A percentile compares a stretch with the other conserved stretches of the same genome.
Conservation (phyloP, 805 yeast species). For the Kodamaea laetipori region DNA sequence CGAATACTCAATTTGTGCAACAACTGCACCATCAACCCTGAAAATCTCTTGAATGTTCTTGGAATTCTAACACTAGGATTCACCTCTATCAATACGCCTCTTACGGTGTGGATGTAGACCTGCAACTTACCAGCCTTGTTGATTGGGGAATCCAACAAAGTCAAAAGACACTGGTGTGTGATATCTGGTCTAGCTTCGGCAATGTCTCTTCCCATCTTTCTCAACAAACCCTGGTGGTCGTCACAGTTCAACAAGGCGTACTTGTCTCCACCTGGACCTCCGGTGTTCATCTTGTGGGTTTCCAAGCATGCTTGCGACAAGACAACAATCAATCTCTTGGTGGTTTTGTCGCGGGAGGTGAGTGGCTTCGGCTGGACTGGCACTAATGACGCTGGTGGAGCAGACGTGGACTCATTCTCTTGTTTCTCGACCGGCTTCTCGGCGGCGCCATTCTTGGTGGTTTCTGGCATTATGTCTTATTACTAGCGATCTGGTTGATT, state of each 20-base stretch:
- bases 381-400: slow-evolving; percentile 65
- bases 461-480: slow-evolving; percentile 9
- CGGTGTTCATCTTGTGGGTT: slow-evolving; percentile 84
- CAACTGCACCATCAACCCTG: slow-evolving; percentile 96
- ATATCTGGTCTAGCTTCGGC: slow-evolving; percentile 99
- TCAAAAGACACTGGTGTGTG: slow-evolving; percentile 94
- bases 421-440: slow-evolving; percentile 17
- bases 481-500: not conserved
- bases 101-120: slow-evolving; percentile 93
- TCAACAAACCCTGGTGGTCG: slow-evolving; percentile 93
- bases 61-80: slow-evolving; percentile 97
- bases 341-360: slow-evolving; percentile 79
- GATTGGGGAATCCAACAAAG: slow-evolving; percentile 94
- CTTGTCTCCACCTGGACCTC: slow-evolving; percentile 79
- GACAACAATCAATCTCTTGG: slow-evolving; percentile 91
- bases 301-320: slow-evolving; percentile 94
- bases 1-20: slow-evolving; percentile 90
- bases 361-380: slow-evolving; percentile 85
- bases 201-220: slow-evolving; percentile 95
- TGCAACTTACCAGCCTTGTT: slow-evolving; percentile 97
- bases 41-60: slow-evolving; percentile 95
- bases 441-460: slow-evolving; percentile 21
- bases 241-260: slow-evolving; percentile 94
- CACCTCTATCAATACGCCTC: slow-evolving; percentile 92
- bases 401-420: slow-evolving; percentile 20